Evolutionary conservation across 768 basidiomycete genomes (phyloP).

Genomic region (Mycena galopus): DNA sequence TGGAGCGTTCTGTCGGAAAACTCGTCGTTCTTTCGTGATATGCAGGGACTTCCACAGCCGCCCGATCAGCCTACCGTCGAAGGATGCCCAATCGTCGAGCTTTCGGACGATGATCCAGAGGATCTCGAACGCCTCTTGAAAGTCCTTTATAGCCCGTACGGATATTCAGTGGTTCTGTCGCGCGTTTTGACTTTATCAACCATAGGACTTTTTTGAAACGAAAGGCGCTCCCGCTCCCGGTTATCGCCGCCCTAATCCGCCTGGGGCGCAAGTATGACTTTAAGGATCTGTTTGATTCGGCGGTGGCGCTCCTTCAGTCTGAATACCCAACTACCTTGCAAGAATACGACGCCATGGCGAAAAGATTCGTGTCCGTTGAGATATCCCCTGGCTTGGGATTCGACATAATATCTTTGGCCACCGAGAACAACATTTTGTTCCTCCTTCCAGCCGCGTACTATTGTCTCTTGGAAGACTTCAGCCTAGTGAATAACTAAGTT

Average conservation of each 20-base stretch:
- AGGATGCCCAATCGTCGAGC: background rate
- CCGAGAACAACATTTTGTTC: too few relatives aligned
- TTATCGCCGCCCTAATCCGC: background rate
- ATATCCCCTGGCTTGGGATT: too few relatives aligned
- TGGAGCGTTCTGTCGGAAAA: background rate
- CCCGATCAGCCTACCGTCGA: background rate
- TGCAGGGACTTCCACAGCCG: background rate
- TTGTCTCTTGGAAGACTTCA: too few relatives aligned
- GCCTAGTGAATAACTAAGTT: too few relatives aligned
- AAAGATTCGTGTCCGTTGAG: too few relatives aligned
- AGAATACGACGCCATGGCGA: background rate
- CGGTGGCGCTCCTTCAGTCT: background rate
- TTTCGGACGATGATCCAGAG: background rate
- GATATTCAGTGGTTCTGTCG: background rate
- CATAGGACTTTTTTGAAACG: background rate
- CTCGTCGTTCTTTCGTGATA: background rate
- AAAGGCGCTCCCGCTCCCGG: background rate
- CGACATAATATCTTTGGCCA: too few relatives aligned
- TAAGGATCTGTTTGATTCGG: background rate
- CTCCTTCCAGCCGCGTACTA: too few relatives aligned
- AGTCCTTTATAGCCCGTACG: background rate
- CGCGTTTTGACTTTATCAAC: background rate
- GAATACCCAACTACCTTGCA: background rate
- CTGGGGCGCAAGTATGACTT: background rate
- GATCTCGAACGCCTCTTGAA: background rate